Evolutionary conservation across 148 eudicot species (phyloP).

Genomic region (Gaultheria prostrata): DNA sequence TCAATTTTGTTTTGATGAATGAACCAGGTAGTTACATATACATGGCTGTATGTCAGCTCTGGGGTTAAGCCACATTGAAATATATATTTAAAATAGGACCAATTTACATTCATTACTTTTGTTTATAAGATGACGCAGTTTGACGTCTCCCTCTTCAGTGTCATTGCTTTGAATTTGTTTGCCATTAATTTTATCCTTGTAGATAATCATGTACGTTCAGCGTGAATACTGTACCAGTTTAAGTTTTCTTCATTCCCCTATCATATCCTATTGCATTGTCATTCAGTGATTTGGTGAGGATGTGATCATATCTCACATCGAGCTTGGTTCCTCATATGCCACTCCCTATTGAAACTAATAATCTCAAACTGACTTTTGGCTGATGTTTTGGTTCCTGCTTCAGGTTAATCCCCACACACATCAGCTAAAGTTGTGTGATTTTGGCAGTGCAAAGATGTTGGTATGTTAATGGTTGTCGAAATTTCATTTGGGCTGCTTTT

Average conservation of each 20-base stretch:
- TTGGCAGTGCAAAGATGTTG: slow-evolving; percentile 98
- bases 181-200: neutral
- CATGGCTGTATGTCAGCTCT: neutral
- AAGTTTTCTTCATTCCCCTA: neutral
- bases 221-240: neutral
- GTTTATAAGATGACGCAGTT: too few relatives aligned
- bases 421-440: slow-evolving; percentile 87
- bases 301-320: neutral
- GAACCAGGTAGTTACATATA: neutral
- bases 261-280: neutral
- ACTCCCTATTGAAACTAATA: neutral
- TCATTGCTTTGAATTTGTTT: neutral
- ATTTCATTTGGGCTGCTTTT: neutral
- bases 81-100: neutral
- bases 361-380: neutral
- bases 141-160: neutral
- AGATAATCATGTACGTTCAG: neutral
- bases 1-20: neutral
- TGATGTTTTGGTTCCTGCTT: slow-evolving; percentile 14
- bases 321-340: neutral
- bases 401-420: slow-evolving; percentile 94
- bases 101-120: neutral
- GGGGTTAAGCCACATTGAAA: neutral
- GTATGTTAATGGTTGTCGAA: slow-evolving; percentile 35
- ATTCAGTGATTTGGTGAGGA: neutral